phyloP scores from a whole-genome alignment of 495 filamentous ascomycete genomes.

The Aspergillus steynii region DNA sequence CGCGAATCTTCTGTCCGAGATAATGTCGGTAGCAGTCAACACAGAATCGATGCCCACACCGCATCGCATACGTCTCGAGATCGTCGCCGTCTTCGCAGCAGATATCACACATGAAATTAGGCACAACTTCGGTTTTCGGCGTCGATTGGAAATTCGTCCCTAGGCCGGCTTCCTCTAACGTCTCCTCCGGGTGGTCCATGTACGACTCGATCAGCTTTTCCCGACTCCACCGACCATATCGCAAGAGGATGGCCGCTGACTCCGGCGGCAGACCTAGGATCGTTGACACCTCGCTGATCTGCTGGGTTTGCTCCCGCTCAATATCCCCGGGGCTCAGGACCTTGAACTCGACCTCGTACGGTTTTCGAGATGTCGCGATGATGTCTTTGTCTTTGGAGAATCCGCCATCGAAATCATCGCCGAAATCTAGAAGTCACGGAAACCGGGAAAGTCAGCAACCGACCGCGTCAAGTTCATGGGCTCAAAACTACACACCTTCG shows the following conservation, averaged over 20 bases:
- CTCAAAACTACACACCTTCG: slow-evolving; percentile 59
- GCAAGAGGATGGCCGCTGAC: slow-evolving; percentile 82
- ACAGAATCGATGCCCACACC: slow-evolving; percentile 94
- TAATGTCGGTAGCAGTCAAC: slow-evolving; percentile 92
- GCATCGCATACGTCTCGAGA: slow-evolving; percentile 90
- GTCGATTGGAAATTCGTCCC: slow-evolving; percentile 61
- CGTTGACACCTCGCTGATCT: slow-evolving; percentile 84
- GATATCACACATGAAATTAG: slow-evolving; percentile 87
- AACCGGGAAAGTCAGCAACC: slow-evolving; percentile 7
- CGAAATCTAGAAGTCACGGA: slow-evolving; percentile 58
- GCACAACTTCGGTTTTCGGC: slow-evolving; percentile 66
- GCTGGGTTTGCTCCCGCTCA: slow-evolving; percentile 74
- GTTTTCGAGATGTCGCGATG: slow-evolving; percentile 63
- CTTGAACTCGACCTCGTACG: slow-evolving; percentile 83
- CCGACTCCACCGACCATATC: slow-evolving; percentile 91
- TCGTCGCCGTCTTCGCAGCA: slow-evolving; percentile 87
- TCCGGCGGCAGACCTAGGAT: slow-evolving; percentile 86
- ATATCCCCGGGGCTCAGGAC: slow-evolving; percentile 80
- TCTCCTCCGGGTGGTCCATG: slow-evolving; percentile 77
- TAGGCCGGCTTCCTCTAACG: slow-evolving; percentile 84
- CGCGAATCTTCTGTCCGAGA: slow-evolving; percentile 84
- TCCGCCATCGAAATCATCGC: slow-evolving; percentile 74
- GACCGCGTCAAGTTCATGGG: not conserved
- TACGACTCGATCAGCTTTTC: slow-evolving; percentile 92
- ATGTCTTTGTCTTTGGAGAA: slow-evolving; percentile 77